Base-by-base conservation (phyloP, 371 early-diverging fungal species). In the Syncephalastrum racemosum region DNA sequence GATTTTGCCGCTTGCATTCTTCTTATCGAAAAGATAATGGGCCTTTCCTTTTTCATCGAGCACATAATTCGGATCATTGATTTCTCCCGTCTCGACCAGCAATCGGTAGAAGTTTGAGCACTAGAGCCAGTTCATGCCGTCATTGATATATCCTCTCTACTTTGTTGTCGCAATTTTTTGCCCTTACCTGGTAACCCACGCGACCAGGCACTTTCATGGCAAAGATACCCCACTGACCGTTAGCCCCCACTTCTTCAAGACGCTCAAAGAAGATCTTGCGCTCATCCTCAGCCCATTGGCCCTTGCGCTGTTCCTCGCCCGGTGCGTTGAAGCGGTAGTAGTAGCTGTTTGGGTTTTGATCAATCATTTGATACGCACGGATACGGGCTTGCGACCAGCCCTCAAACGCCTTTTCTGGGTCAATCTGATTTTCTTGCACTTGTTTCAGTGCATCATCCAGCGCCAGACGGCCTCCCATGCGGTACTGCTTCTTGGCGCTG, bases 321-420 rank as follows among this genome's bases (percentile, higher is more conserved):
- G 96, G 96, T 0, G 94, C 95, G 65, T 96, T 96, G 71, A 96
- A 96, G 3, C 95, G 88, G 67, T 96, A 96, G 61, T 95, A 96
- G 66, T 96, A 96, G 24, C 93, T 89, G 77, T 96, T 96, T 45
- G 96, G 96, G 50, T 92, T 92, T 47, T 84, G 85, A 53, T 92
- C 86, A 68, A 94, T 92, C 65, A 87, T 87, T 58, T 91, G 84
- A 64, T 90, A 96, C 4, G 96, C 96, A 56, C 87, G 88, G 48
- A 92, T 91, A 42, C 96, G 91, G 20, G 96, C 96, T 57, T 87
- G 87, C 4, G 93, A 93, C 96, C 96, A 96, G 24, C 96, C 96
- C 64, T 91, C 90, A 76, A 94, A 93, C 1, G 94, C 91, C 59
- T 89, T 88, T 64, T 80, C 79, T 46, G 90, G 84, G 63, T 93